Evolutionary conservation across 1,284 basidiomycete genomes (phyloP).

Genomic region (Fomitopsis betulina): DNA sequence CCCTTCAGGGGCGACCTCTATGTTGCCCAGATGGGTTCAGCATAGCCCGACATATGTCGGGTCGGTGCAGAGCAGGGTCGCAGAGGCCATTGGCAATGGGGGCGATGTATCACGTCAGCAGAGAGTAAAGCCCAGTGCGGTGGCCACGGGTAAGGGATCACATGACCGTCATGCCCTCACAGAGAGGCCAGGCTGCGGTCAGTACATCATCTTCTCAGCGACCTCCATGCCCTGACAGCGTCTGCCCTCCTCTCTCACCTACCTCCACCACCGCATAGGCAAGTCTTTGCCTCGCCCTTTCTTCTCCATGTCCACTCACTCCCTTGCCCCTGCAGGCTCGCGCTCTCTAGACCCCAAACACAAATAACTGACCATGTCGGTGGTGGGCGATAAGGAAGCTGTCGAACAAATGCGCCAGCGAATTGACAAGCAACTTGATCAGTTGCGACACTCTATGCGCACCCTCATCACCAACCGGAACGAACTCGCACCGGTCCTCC

Average conservation of each 20-base stretch:
- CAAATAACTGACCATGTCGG: background rate
- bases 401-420: background rate
- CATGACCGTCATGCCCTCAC: background rate
- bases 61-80: too few species aligned
- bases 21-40: too few species aligned
- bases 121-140: background rate
- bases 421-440: conserved; percentile 1
- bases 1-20: too few species aligned
- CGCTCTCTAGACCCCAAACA: background rate
- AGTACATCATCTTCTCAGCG: conserved; percentile 2
- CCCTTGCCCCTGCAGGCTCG: background rate
- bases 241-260: background rate
- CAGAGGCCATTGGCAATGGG: background rate
- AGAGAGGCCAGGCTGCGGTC: background rate
- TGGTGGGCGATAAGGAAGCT: background rate
- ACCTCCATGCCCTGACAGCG: background rate
- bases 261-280: background rate
- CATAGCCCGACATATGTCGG: too few species aligned
- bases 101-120: background rate
- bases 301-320: background rate
- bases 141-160: background rate
- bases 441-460: background rate
- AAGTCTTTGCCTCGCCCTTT: background rate
- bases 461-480: conserved; percentile 2
- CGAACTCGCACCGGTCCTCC: background rate